Conservation (phyloP, 345 rosid species). For the Eucalyptus cloeziana region DNA sequence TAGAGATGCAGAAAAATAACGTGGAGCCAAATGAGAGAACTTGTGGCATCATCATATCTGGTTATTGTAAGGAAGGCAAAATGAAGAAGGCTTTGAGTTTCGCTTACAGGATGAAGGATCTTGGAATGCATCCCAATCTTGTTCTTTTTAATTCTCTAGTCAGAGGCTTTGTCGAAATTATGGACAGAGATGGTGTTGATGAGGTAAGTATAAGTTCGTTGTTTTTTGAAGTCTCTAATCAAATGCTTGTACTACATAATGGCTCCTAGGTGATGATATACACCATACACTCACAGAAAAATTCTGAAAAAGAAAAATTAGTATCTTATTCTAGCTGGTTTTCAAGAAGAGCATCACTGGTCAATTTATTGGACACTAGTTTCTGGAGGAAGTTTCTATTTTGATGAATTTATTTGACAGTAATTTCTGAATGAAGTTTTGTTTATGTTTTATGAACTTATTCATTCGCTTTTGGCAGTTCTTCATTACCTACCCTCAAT, state of each 20-base stretch:
- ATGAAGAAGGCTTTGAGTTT: conserved; percentile 58
- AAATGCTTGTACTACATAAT: not conserved
- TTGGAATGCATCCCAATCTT: conserved; percentile 70
- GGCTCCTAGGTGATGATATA: not conserved
- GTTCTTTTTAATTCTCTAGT: conserved; percentile 64
- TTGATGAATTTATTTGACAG: not conserved
- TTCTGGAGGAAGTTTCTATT: not conserved
- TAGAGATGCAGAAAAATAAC: conserved; percentile 46
- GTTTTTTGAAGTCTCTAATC: not conserved
- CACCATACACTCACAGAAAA: not conserved
- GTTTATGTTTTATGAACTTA: not conserved
- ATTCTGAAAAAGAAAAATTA: not conserved
- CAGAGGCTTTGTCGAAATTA: conserved; percentile 56
- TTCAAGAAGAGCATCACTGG: not conserved
- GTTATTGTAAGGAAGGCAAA: conserved; percentile 76
- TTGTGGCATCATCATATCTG: conserved; percentile 56
- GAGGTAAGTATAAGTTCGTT: conserved; percentile 28
- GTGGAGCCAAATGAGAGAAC: conserved; percentile 67
- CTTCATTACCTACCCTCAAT: not conserved
- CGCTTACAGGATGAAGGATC: conserved; percentile 59
- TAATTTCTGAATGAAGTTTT: not conserved
- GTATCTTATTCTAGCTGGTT: not conserved
- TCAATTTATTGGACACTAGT: not conserved
- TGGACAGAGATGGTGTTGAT: conserved; percentile 57
- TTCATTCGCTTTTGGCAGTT: not conserved